These are phyloP conservation scores for Fusarium vanettenii DNA, from an alignment of 2,329 filamentous ascomycete species.

Conservation along the genomic window DNA sequence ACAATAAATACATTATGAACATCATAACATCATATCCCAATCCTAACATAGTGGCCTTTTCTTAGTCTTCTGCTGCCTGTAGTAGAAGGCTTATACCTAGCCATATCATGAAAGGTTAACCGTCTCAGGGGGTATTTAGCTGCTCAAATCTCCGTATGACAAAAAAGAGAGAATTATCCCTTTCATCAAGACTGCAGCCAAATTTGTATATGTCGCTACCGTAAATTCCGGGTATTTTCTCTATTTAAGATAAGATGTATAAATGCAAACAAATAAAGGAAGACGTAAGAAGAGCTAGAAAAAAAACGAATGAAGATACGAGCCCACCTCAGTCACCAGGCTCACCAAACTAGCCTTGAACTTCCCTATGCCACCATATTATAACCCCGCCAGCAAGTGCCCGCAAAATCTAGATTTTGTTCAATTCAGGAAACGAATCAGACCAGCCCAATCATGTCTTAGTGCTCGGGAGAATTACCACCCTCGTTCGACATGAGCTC, in stretches of 20 bases:
- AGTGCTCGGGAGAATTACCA: background rate
- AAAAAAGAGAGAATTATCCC: too few relatives aligned
- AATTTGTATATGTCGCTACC: background rate
- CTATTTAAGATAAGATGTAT: background rate
- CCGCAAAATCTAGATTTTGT: background rate
- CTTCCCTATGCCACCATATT: background rate
- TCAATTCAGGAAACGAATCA: background rate
- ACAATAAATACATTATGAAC: too few relatives aligned
- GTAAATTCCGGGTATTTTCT: background rate
- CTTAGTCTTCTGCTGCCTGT: too few relatives aligned
- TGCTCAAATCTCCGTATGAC: too few relatives aligned
- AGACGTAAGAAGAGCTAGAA: background rate
- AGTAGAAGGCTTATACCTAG: too few relatives aligned
- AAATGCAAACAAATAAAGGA: background rate
- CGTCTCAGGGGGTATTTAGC: too few relatives aligned
- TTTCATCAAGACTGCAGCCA: background rate
- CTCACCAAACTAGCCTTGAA: background rate
- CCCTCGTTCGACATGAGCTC: background rate
- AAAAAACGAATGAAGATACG: background rate
- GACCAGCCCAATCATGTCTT: too few relatives aligned
- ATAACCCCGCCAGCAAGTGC: background rate
- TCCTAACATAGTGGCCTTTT: too few relatives aligned
- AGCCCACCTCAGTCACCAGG: background rate
- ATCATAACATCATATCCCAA: too few relatives aligned
- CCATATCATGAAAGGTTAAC: too few relatives aligned